A percentile compares a stretch with the other conserved stretches of the same genome.
Conservation (phyloP, 2,329 filamentous ascomycete genomes). For the Ceratocystis colombiana region DNA sequence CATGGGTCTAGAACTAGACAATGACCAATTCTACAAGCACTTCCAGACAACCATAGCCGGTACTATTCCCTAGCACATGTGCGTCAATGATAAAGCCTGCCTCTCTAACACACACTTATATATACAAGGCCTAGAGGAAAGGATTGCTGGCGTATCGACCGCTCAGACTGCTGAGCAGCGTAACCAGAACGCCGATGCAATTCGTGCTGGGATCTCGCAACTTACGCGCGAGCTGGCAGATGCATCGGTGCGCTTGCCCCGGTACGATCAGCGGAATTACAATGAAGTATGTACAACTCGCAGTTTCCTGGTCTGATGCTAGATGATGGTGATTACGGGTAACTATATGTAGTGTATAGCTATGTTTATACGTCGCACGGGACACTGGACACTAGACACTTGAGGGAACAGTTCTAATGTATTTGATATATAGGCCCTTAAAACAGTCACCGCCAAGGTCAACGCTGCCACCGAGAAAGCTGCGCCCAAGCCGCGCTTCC, state of each 20-base stretch:
- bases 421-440: constrained; percentile 53
- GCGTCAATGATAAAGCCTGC: background rate
- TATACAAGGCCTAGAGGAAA: constrained; percentile 58
- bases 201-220: constrained; percentile 66
- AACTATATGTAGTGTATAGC: too few species aligned
- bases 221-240: constrained; percentile 79
- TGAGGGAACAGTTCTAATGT: background rate
- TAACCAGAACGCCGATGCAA: constrained; percentile 68
- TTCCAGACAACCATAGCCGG: constrained; percentile 67
- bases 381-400: too few species aligned
- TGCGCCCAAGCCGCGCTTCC: constrained; percentile 68
- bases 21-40: constrained; percentile 74
- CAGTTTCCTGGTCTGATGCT: background rate
- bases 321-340: background rate
- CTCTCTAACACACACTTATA: background rate
- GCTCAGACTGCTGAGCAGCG: constrained; percentile 46
- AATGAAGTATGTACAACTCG: constrained; percentile 49
- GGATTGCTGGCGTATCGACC: constrained; percentile 30
- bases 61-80: constrained; percentile 35
- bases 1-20: constrained; percentile 41
- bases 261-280: constrained; percentile 83
- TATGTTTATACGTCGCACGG: background rate
- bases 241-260: constrained; percentile 68
- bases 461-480: constrained; percentile 57
- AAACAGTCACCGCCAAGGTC: constrained; percentile 67